Evolutionary conservation across 2,329 filamentous ascomycete genomes (phyloP).

Genomic region (Claviceps paspali): DNA sequence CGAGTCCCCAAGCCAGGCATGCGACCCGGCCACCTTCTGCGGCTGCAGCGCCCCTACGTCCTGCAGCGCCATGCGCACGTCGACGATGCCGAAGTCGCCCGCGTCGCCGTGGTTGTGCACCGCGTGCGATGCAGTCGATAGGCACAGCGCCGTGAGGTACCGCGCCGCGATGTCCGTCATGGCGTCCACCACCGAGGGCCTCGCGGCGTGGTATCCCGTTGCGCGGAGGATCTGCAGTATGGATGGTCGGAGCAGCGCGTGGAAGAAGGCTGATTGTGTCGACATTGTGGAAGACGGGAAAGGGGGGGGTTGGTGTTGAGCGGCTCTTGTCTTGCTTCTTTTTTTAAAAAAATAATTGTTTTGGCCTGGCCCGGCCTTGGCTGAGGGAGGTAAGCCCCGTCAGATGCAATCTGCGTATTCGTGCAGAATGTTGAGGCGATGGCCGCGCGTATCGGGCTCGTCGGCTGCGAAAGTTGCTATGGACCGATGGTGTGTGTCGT

Average conservation of each 20-base stretch:
- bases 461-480: constrained; percentile 5
- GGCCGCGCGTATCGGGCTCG: no score
- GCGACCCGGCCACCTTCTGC: constrained; percentile 49
- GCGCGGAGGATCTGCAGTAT: constrained; percentile 86
- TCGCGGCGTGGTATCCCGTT: constrained; percentile 73
- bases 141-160: constrained; percentile 63
- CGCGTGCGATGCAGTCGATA: constrained; percentile 56
- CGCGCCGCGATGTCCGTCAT: constrained; percentile 75
- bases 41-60: constrained; percentile 64
- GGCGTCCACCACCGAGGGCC: constrained; percentile 69
- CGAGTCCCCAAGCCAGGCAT: constrained; percentile 44
- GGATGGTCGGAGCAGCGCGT: constrained; percentile 70
- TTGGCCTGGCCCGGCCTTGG: no score
- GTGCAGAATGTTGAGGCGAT: no score
- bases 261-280: constrained; percentile 36
- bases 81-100: constrained; percentile 38
- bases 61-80: constrained; percentile 74
- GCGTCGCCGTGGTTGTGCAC: constrained; percentile 48
- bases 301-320: neutral
- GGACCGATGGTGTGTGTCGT: constrained; percentile 14
- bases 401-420: no score
- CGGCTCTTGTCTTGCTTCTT: neutral
- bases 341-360: no score
- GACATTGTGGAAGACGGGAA: constrained; percentile 29
- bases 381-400: no score